Conservation (phyloP, 2,329 filamentous ascomycete genomes). For the Claviceps arundinis region DNA sequence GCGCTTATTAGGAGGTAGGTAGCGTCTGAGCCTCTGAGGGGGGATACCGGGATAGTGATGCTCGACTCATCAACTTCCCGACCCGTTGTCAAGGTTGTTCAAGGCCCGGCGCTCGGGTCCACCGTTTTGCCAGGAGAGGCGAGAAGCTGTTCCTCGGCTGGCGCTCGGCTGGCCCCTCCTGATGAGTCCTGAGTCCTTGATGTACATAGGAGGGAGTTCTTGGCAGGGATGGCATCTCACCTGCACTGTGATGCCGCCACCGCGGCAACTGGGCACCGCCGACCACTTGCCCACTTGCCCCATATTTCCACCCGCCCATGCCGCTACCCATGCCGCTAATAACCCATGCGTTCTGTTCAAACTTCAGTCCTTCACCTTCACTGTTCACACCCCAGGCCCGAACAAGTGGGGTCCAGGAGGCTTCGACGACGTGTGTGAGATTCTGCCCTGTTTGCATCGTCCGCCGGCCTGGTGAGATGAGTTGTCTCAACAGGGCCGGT, state of each 20-base stretch:
- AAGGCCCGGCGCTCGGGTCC: background rate
- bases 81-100: background rate
- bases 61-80: slow-evolving; percentile 2
- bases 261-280: slow-evolving; percentile 5
- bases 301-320: background rate
- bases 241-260: slow-evolving; percentile 4
- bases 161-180: too few species aligned
- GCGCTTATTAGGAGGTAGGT: too few species aligned
- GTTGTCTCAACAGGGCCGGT: slow-evolving; percentile 1
- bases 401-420: too few species aligned
- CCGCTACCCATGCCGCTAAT: background rate
- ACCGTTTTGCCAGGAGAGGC: background rate
- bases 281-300: background rate
- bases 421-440: background rate
- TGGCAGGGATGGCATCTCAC: slow-evolving; percentile 7
- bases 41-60: too few species aligned
- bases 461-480: background rate
- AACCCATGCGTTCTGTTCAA: too few species aligned
- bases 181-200: background rate
- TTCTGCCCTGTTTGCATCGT: background rate
- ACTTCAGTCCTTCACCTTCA: too few species aligned
- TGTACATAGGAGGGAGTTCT: background rate
- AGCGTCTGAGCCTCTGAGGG: too few species aligned
- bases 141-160: too few species aligned
- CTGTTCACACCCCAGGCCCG: background rate